phyloP scores from a whole-genome alignment of 129 eudicot species.

The Centrapalus pauciflorus region DNA sequence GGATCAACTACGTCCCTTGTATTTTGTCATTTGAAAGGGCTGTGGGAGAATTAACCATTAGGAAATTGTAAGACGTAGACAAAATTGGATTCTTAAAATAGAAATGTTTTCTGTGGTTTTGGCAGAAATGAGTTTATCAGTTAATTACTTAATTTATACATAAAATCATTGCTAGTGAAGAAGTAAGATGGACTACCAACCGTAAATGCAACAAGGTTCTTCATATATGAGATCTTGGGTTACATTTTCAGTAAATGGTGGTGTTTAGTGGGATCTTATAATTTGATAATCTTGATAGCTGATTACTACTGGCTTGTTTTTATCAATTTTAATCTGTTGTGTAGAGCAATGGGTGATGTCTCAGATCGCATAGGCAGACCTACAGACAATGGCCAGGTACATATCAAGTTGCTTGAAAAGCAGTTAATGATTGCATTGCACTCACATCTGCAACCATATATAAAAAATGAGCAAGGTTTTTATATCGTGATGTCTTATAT shows the following conservation, averaged over 20 bases:
- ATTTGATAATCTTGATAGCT: not conserved
- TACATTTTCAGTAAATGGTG: not conserved
- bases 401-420: not conserved
- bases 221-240: not conserved
- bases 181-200: not conserved
- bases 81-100: no score
- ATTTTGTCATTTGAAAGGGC: no score
- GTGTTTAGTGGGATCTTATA: not conserved
- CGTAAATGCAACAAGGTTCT: not conserved
- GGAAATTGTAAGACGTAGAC: no score
- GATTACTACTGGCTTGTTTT: constrained; percentile 1
- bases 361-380: constrained; percentile 98
- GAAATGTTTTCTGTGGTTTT: no score
- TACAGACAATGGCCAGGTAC: constrained; percentile 98
- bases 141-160: no score
- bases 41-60: no score
- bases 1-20: no score
- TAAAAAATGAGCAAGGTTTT: not conserved
- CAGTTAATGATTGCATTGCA: not conserved
- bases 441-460: not conserved
- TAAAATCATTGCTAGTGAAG: not conserved
- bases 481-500: not conserved
- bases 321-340: not conserved
- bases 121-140: no score
- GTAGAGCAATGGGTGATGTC: constrained; percentile 94